These are phyloP conservation scores for Vaccinium macrocarpon DNA, from an alignment of 148 eudicot species.

Conservation along the genomic window DNA sequence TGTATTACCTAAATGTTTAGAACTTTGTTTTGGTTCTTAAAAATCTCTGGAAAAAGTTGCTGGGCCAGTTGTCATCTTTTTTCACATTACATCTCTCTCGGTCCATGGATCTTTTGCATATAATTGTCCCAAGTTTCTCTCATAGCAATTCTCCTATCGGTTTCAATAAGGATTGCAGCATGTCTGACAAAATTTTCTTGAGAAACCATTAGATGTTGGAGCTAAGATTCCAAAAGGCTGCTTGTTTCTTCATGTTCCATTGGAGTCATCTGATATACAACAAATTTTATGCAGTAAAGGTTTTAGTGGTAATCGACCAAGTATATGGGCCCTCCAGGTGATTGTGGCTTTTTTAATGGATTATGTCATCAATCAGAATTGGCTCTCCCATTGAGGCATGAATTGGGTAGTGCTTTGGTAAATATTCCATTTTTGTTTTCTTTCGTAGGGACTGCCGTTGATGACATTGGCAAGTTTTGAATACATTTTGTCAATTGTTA, in stretches of 20 bases:
- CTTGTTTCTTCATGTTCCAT: slow-evolving; percentile 63
- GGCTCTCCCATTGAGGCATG: not conserved
- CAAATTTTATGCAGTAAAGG: slow-evolving; percentile 56
- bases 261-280: slow-evolving; percentile 49
- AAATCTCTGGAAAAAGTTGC: not conserved
- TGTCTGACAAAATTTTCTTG: slow-evolving; percentile 22
- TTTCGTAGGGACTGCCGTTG: slow-evolving; percentile 73
- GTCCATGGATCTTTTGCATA: not conserved
- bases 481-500: slow-evolving; percentile 43
- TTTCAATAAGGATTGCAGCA: slow-evolving; percentile 7
- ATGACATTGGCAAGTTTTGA: slow-evolving; percentile 50
- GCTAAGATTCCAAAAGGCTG: slow-evolving; percentile 69
- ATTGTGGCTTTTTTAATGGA: not conserved
- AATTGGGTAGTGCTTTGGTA: not conserved
- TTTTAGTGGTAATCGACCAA: slow-evolving; percentile 67
- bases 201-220: slow-evolving; percentile 58
- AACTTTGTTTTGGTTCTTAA: not conserved
- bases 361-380: not conserved
- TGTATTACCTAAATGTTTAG: not conserved
- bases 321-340: slow-evolving; percentile 89
- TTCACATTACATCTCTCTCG: too few relatives aligned
- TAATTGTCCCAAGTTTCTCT: not conserved
- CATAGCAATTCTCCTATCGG: not conserved
- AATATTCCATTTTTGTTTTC: not conserved
- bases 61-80: not conserved